Evolutionary conservation across 768 basidiomycete species (phyloP), one percentile per base, ranked within the genome.

Genomic region (Russula foetens): DNA sequence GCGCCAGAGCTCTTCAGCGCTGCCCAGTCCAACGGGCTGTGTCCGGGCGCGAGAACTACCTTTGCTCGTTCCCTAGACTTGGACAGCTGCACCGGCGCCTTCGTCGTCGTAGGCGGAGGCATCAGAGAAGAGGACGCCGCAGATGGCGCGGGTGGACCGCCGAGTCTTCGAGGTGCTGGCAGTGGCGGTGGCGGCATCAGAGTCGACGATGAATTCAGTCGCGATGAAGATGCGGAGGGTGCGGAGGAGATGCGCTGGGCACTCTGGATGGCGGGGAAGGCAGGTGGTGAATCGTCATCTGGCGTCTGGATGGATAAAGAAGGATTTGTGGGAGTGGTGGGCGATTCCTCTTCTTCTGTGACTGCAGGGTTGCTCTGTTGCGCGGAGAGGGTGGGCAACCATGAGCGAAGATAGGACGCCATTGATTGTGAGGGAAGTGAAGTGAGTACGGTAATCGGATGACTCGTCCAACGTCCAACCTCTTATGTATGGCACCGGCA

Each of bases 11-110:
- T 75, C 72, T 95, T 94, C 59, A 97, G 74, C 48, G 80, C 84
- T 1, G 92, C 94, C 96, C 96, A 99, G 73, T 99, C 97, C 29
- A 99, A 72, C 11, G 93, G 84, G 63, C 91, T 89, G 71, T 88
- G 88, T 7, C 97, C 97, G 1, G 96, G 95, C 12, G 90, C 85
- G 4, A 99, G 80, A 5, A 85, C 90, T 0, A 97, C 93, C 74
- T 95, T 98, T 31, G 78, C 81, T 23, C 84, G 75, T 66, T 78
- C 84, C 68, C 84, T 87, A 7, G 74, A 69, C 14, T 79, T 55
- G 15, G 53, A 39, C n/a, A 31, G 75, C 60, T 80, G 81, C 17
- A 73, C 68, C 0, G 85, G 84, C 1, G 76, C 75, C 65, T 81
- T 81, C 7, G 81, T 85, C 17, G 89, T 88, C 9, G 79, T 77